phyloP scores from a whole-genome alignment of 768 basidiomycete genomes.

The Leccinellum rugosiceps region DNA sequence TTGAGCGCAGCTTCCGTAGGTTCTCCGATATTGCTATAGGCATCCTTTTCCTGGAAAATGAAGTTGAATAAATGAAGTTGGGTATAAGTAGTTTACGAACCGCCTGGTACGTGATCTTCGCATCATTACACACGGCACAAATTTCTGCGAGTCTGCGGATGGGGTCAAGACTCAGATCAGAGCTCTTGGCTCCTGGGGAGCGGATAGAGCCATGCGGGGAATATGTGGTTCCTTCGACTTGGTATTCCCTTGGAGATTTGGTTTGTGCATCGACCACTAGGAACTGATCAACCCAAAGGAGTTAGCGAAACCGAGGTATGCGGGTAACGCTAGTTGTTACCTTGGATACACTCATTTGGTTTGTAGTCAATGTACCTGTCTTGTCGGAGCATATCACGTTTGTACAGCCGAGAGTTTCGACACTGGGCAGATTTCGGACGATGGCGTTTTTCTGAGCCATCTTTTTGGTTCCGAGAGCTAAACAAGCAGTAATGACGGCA shows the following conservation, averaged over 20 bases:
- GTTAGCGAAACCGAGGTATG: slow-evolving; percentile 6
- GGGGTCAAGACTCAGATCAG: slow-evolving; percentile 63
- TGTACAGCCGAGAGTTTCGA: slow-evolving; percentile 96
- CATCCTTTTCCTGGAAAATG: slow-evolving; percentile 66
- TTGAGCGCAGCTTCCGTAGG: slow-evolving; percentile 97
- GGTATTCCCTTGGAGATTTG: slow-evolving; percentile 58
- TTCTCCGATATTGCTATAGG: slow-evolving; percentile 86
- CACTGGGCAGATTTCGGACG: slow-evolving; percentile 92
- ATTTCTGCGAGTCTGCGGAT: slow-evolving; percentile 89
- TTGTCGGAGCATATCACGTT: slow-evolving; percentile 99
- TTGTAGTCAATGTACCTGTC: slow-evolving; percentile 94
- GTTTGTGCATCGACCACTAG: slow-evolving; percentile 59
- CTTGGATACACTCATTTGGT: slow-evolving; percentile 93
- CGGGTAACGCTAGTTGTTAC: slow-evolving; percentile 39
- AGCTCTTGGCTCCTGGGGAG: slow-evolving; percentile 59
- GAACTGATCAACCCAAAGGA: slow-evolving; percentile 50
- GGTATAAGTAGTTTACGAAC: slow-evolving; percentile 40
- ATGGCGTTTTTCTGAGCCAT: slow-evolving; percentile 99
- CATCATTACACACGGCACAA: slow-evolving; percentile 90
- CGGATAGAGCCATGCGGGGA: slow-evolving; percentile 77
- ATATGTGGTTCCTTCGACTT: slow-evolving; percentile 90
- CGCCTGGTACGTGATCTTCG: slow-evolving; percentile 80
- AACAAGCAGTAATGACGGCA: slow-evolving; percentile 94
- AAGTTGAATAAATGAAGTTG: slow-evolving; percentile 1
- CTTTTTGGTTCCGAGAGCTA: slow-evolving; percentile 96